A percentile compares a stretch with the other conserved stretches of the same genome.
These are phyloP conservation scores for Ilex aquifolium DNA, from an alignment of 257 asterid genomes.

Conservation along the genomic window DNA sequence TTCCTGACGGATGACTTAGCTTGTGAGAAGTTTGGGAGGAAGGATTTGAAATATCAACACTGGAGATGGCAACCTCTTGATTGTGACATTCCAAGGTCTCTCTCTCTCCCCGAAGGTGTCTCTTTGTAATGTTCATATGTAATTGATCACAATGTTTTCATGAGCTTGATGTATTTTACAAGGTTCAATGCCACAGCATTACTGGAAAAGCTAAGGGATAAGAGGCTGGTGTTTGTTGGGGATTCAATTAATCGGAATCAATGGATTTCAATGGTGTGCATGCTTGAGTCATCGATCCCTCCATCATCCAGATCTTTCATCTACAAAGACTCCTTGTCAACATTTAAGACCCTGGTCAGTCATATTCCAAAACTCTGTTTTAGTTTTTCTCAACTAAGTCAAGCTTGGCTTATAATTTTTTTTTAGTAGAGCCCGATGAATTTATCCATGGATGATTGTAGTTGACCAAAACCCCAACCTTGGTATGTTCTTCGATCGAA, in stretches of 20 bases:
- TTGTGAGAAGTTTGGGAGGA: constrained; percentile 1
- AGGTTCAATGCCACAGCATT: constrained; percentile 3
- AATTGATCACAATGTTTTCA: no score
- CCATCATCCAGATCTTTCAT: neutral
- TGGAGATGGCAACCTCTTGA: constrained; percentile 4
- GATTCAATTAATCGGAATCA: neutral
- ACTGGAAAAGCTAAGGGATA: neutral
- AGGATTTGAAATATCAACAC: neutral
- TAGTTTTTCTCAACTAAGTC: no score
- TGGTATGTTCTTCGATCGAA: no score
- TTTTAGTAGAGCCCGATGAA: no score
- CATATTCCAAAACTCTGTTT: neutral
- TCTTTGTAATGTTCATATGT: neutral
- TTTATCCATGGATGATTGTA: no score
- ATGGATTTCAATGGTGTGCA: constrained; percentile 3
- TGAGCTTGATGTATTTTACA: no score
- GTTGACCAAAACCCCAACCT: no score
- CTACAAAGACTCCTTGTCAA: neutral
- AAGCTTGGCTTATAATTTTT: no score
- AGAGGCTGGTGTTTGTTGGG: constrained; percentile 1
- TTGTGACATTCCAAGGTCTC: neutral
- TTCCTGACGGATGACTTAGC: neutral
- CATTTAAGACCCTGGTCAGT: neutral
- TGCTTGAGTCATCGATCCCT: neutral
- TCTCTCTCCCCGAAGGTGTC: neutral